A percentile compares a stretch with the other conserved stretches of the same genome.
These are phyloP conservation scores for Alternaria novae-zelandiae DNA, from an alignment of 2,329 filamentous ascomycete species.

Conservation along the genomic window DNA sequence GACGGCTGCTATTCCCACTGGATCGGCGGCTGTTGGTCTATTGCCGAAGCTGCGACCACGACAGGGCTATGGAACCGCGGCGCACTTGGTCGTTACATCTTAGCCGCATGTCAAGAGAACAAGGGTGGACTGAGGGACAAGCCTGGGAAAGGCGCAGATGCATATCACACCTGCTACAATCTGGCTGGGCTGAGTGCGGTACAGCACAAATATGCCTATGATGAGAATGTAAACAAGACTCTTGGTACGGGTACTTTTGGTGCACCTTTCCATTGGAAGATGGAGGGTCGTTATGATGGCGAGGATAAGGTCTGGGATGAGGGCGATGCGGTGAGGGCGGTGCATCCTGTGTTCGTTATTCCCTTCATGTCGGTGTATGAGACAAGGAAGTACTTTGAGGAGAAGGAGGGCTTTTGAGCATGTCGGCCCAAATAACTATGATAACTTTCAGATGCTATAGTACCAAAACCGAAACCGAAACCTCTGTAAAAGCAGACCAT, in stretches of 20 bases:
- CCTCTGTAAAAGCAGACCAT: background rate
- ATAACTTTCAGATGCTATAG: background rate
- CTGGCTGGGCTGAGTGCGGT: slow-evolving; percentile 83
- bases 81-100: slow-evolving; percentile 85
- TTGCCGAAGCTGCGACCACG: slow-evolving; percentile 77
- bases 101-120: slow-evolving; percentile 82
- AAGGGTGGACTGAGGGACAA: slow-evolving; percentile 91
- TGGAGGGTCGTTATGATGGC: slow-evolving; percentile 59
- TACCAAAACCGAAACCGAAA: too few species aligned
- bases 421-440: too few species aligned
- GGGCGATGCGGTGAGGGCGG: slow-evolving; percentile 69
- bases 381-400: slow-evolving; percentile 69
- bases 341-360: slow-evolving; percentile 87
- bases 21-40: slow-evolving; percentile 93
- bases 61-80: slow-evolving; percentile 74
- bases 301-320: slow-evolving; percentile 66
- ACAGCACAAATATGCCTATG: slow-evolving; percentile 68
- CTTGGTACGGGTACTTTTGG: slow-evolving; percentile 35
- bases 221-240: slow-evolving; percentile 43
- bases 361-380: slow-evolving; percentile 72
- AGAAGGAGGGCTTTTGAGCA: slow-evolving; percentile 54
- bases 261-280: slow-evolving; percentile 54
- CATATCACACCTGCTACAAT: slow-evolving; percentile 93
- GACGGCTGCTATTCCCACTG: slow-evolving; percentile 99
- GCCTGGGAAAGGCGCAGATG: slow-evolving; percentile 84